A percentile compares a stretch with the other conserved stretches of the same genome.
Conservation (phyloP, 371 early-diverging fungal genomes). For the Mortierella sp. region DNA sequence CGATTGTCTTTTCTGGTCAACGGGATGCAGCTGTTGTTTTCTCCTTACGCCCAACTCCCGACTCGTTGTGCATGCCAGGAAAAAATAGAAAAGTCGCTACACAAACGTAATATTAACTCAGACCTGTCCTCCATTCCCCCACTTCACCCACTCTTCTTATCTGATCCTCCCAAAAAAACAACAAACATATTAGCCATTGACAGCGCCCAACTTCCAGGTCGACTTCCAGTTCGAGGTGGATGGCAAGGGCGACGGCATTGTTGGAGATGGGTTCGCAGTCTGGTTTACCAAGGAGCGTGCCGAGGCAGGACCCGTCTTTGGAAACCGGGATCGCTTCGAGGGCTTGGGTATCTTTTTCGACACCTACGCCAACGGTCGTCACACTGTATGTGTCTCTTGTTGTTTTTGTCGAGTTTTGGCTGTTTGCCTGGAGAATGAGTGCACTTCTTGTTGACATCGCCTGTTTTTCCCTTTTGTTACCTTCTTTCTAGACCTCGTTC, state of each 20-base stretch:
- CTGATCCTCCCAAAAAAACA: background rate
- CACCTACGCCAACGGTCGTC: slow-evolving; percentile 92
- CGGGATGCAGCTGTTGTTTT: background rate
- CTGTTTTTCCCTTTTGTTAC: background rate
- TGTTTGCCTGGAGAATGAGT: background rate
- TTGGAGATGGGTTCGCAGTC: slow-evolving; percentile 97
- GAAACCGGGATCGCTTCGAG: slow-evolving; percentile 86
- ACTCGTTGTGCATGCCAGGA: too few relatives aligned
- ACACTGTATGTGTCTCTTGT: slow-evolving; percentile 64
- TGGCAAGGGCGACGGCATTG: slow-evolving; percentile 73
- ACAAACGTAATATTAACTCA: background rate
- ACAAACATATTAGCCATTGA: slow-evolving; percentile 66
- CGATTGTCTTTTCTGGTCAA: slow-evolving; percentile 12
- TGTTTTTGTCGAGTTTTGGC: background rate
- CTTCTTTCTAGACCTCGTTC: slow-evolving; percentile 66
- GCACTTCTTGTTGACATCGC: background rate
- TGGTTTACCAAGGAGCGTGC: slow-evolving; percentile 82
- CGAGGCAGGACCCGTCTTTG: slow-evolving; percentile 89
- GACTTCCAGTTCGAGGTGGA: slow-evolving; percentile 94
- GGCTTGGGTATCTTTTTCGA: slow-evolving; percentile 96
- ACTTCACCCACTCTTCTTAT: slow-evolving; percentile 5
- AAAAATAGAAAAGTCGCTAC: too few relatives aligned
- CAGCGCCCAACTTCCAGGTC: slow-evolving; percentile 83
- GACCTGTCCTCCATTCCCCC: background rate
- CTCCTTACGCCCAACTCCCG: background rate